phyloP scores from a whole-genome alignment of 139 green algal genomes.

The Micromonas pusilla region DNA sequence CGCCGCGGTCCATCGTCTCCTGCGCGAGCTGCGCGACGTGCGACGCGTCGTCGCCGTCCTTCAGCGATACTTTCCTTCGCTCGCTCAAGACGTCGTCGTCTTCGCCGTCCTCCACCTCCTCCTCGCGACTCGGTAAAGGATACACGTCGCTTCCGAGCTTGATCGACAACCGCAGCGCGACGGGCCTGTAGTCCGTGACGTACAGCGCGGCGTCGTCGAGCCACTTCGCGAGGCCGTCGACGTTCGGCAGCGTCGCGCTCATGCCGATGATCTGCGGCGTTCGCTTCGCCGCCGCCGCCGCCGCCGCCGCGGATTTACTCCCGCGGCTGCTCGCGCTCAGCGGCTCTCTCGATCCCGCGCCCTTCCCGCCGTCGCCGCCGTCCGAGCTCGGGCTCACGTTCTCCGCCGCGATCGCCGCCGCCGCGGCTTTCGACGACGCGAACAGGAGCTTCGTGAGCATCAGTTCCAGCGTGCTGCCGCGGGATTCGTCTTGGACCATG shows the following conservation, averaged over 20 bases:
- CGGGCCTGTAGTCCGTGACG: constrained; percentile 73
- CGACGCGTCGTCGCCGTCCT: constrained; percentile 53
- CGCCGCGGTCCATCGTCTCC: constrained; percentile 33
- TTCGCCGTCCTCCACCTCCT: too few relatives aligned
- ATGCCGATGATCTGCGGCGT: constrained; percentile 88
- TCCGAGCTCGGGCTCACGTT: neutral
- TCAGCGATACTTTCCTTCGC: constrained; percentile 34
- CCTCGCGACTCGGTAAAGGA: too few relatives aligned
- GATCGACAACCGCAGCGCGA: constrained; percentile 63
- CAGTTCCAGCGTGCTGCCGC: constrained; percentile 91
- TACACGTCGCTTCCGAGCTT: constrained; percentile 44
- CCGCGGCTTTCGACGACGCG: neutral
- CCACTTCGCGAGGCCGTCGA: constrained; percentile 69
- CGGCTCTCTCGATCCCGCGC: neutral
- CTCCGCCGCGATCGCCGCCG: neutral
- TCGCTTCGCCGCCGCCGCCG: neutral
- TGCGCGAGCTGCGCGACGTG: constrained; percentile 50
- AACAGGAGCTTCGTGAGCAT: constrained; percentile 93
- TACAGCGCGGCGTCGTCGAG: constrained; percentile 72
- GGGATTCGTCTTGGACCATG: constrained; percentile 72
- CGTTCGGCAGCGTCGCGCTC: constrained; percentile 88
- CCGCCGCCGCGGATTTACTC: neutral
- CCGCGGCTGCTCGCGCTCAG: neutral
- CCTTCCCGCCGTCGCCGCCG: too few relatives aligned
- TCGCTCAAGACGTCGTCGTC: constrained; percentile 5